These are phyloP conservation scores for Daldinia sp. DNA, from an alignment of 2,329 filamentous ascomycete species.

Conservation along the genomic window DNA sequence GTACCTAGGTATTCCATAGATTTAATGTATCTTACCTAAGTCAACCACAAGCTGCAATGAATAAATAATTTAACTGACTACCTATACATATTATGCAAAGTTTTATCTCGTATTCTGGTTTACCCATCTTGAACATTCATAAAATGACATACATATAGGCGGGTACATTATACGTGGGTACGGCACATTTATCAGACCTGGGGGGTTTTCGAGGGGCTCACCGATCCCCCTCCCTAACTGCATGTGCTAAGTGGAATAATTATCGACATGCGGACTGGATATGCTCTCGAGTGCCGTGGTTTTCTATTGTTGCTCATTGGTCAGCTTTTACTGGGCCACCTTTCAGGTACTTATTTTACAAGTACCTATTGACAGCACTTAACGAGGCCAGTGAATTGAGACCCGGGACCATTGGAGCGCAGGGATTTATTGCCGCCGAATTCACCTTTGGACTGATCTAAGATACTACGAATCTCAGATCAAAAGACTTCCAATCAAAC, in stretches of 20 bases:
- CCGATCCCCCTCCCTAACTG: slow-evolving; percentile 1
- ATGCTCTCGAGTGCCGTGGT: slow-evolving; percentile 16
- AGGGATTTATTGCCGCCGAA: slow-evolving; percentile 29
- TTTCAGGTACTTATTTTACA: slow-evolving; percentile 24
- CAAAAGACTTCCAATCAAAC: slow-evolving; percentile 34
- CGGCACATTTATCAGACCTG: not conserved
- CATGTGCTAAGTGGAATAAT: slow-evolving; percentile 6
- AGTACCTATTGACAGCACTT: slow-evolving; percentile 24
- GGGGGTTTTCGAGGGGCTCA: slow-evolving; percentile 11
- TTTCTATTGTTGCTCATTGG: slow-evolving; percentile 23
- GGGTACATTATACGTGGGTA: not conserved
- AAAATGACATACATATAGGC: not conserved
- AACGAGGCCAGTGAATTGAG: not conserved
- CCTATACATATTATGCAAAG: not conserved
- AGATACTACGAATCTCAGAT: slow-evolving; percentile 27
- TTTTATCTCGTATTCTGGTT: not conserved
- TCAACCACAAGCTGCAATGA: not conserved
- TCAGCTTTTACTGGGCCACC: slow-evolving; percentile 12
- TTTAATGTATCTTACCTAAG: not conserved
- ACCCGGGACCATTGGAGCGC: slow-evolving; percentile 1
- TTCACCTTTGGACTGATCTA: not conserved
- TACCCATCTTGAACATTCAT: not conserved
- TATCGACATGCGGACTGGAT: slow-evolving; percentile 8
- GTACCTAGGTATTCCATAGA: not conserved
- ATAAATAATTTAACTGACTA: not conserved